Conservation (phyloP, 2,329 filamentous ascomycete genomes). For the Tolypocladium nubicola region DNA sequence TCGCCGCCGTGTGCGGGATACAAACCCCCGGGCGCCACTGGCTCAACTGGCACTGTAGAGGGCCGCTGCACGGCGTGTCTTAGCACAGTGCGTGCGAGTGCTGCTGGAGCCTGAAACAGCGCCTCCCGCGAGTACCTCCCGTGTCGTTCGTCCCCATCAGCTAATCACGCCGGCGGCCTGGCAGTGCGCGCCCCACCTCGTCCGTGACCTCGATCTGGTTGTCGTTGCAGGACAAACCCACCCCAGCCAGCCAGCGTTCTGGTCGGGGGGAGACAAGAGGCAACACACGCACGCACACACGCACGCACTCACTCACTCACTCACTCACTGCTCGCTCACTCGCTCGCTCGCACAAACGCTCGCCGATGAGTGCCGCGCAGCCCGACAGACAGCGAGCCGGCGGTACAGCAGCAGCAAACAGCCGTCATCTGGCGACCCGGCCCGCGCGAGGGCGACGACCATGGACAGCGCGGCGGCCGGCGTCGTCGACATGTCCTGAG, state of each 20-base stretch:
- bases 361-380: not conserved
- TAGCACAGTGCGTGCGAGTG: not conserved
- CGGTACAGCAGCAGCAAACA: constrained; percentile 1
- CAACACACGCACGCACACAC: not conserved
- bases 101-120: not conserved
- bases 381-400: not conserved
- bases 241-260: not conserved
- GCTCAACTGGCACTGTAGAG: not conserved
- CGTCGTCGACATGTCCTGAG: constrained; percentile 3
- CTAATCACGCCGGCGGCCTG: not conserved
- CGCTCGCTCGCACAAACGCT: constrained; percentile 1
- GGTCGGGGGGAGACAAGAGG: constrained; percentile 1
- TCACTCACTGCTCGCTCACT: not conserved
- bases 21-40: not conserved
- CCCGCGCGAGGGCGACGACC: constrained; percentile 1
- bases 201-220: not conserved
- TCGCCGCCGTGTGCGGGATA: not conserved
- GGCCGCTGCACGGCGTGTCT: not conserved
- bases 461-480: not conserved
- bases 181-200: not conserved
- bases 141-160: not conserved
- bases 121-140: not conserved
- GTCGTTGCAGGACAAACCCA: constrained; percentile 1
- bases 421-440: not conserved
- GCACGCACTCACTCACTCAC: not conserved